phyloP scores from a whole-genome alignment of 495 filamentous ascomycete species.

The Neurospora discreta region DNA sequence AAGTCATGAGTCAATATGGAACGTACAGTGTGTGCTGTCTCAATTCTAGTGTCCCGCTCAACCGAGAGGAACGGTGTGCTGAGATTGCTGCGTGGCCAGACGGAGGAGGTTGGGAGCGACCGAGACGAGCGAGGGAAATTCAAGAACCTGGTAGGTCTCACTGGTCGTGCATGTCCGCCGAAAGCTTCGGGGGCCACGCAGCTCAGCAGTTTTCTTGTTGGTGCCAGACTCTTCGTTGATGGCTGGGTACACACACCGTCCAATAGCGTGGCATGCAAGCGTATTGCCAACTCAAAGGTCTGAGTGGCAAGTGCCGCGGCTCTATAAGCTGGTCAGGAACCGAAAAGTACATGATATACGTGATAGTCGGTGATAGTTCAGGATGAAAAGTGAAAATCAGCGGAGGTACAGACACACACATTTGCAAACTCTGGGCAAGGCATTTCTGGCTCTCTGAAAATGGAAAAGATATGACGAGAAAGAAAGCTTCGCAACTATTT shows the following conservation, averaged over 20 bases:
- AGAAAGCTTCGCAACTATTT: not conserved
- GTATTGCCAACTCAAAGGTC: not conserved
- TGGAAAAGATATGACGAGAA: not conserved
- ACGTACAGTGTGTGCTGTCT: not conserved
- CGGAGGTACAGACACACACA: not conserved
- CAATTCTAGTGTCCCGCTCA: not conserved
- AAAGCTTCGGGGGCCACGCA: not conserved
- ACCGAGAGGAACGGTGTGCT: not conserved
- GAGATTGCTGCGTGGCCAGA: not conserved
- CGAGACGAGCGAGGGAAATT: not conserved
- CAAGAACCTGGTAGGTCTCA: not conserved
- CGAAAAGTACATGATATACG: not conserved
- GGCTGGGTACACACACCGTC: not conserved
- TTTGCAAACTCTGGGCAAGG: no score
- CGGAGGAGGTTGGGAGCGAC: not conserved
- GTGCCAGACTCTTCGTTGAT: not conserved
- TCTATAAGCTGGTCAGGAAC: not conserved
- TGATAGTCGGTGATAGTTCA: not conserved
- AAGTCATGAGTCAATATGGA: not conserved
- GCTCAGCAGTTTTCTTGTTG: not conserved
- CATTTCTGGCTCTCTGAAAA: not conserved
- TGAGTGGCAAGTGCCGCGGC: not conserved
- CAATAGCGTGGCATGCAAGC: not conserved
- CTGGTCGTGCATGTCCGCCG: not conserved
- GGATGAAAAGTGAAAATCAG: not conserved